phyloP scores from a whole-genome alignment of 768 basidiomycete species.

The Podaxis sp. region DNA sequence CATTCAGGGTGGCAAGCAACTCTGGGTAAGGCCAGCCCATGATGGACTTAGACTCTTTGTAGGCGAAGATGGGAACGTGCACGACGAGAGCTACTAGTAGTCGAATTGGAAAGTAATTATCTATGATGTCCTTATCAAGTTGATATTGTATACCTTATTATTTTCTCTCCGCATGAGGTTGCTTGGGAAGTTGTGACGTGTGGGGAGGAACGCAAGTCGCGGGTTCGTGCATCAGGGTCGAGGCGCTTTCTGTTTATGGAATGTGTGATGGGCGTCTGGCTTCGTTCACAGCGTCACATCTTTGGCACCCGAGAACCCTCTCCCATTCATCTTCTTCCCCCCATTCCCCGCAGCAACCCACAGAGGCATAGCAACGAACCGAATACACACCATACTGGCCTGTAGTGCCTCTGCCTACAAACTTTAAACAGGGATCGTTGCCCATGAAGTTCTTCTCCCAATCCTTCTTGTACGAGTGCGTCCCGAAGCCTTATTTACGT shows the following conservation, averaged over 20 bases:
- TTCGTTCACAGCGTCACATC: conserved; percentile 1
- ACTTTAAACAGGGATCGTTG: conserved; percentile 28
- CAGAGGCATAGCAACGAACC: conserved; percentile 3
- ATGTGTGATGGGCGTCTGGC: conserved; percentile 5
- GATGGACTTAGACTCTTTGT: conserved; percentile 69
- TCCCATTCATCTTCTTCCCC: conserved; percentile 3
- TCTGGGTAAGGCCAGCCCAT: conserved; percentile 73
- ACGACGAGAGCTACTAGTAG: conserved; percentile 49
- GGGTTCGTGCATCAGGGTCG: neutral
- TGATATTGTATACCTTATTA: neutral
- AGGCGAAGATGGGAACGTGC: conserved; percentile 36
- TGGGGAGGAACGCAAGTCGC: neutral
- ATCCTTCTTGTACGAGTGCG: conserved; percentile 56
- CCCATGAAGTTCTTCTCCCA: conserved; percentile 59
- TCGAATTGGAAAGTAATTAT: neutral
- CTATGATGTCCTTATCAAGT: neutral
- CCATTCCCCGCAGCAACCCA: neutral
- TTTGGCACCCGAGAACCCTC: neutral
- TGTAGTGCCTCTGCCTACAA: neutral
- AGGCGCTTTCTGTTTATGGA: conserved; percentile 5
- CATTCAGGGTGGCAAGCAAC: conserved; percentile 43
- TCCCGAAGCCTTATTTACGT: conserved; percentile 11
- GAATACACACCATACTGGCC: neutral
- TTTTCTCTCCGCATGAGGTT: neutral
- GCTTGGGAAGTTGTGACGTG: neutral